Base-by-base conservation (phyloP, 495 filamentous ascomycete genomes). In the Cairneyella variabilis region DNA sequence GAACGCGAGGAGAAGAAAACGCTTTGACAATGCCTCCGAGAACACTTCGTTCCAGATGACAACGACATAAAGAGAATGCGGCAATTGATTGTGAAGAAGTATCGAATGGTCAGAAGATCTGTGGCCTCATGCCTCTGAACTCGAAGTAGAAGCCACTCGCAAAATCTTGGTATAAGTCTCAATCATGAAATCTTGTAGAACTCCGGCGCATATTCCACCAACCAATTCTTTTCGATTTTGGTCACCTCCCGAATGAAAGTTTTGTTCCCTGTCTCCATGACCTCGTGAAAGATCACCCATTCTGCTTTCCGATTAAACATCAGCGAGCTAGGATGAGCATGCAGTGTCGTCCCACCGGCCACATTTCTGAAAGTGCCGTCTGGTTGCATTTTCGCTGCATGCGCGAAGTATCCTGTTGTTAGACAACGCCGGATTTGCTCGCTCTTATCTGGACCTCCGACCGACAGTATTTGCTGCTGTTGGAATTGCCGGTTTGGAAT, bases 241-340 rank as follows among this genome's bases (percentile, higher is more conserved):
- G 86, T 93, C 48, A 96, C 72, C 71, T 98, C 93, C 38, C 91
- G 78, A 50, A 98, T 96, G 58, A 85, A 97, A 0, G 80, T 91
- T 74, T 97, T 97, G 51, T 80, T 78, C 14, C 89, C 86, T 18
- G 89, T 95, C 69, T 98, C 91, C 75, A 96, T 82, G 46, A 97
- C 82, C 66, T 97, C 95, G 63, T 95, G 88, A 64, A 97, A 98
- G 37, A 98, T 82, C 9, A 98, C 91, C 93, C 93, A 98, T 59
- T 97, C 92, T 16, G 89, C 90, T 74, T 95, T 97, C 39, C 93
- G 83, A 70, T 97, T 96, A 77, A 97, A 97, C 85, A 98, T 90
- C 61, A 98, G 69, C 16, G 88, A 93, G 62, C 83, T 95, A 3
- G 93, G 95, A 70, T 98, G 93, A 17, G 90, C 90, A 73, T 95